Evolutionary conservation across 345 rosid species (phyloP), one percentile per base, ranked within the genome.

Genomic region (Eucalyptus camaldulensis): DNA sequence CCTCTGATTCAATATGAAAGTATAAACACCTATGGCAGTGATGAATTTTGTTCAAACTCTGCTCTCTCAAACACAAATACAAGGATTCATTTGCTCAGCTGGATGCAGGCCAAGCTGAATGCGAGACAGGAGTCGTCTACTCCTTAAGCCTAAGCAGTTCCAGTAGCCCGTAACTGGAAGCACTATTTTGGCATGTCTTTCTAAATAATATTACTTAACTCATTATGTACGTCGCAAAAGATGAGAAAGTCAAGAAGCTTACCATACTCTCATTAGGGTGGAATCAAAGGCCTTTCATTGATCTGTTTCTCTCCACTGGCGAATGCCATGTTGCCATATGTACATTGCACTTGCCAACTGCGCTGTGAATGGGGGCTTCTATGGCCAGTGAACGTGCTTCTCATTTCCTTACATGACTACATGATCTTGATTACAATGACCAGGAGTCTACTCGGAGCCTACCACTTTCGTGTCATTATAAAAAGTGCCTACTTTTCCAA

Each of bases 61-160:
- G 37, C 31, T 65, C 72, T 65, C 37, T 65, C 80, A 0, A 37
- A 69, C 13, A 8, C 80, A 69, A 69, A 31, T 69, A 5, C 80
- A 69, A 69, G 13, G 21, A 69, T 17, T 69, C 44, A 33, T 69
- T 8, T 65, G 24, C 24, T 17, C 80, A 17, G 96, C 88, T 96
- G 99, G 99, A 93, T 96, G 97, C 98, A 95, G 76, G 95, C n/a
- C n/a, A n/a, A n/a, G n/a, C n/a, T n/a, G n/a, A n/a, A n/a, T n/a
- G n/a, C 94, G 29, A 95, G 93, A 90, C 97, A 93, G 25, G 95
- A 88, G 80, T 87, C 2, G 10, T 53, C 83, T 88, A 95, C 94
- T 83, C 87, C 93, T 86, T 91, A 89, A 86, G 88, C 90, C 69
- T 89, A 90, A 45, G 88, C 94, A 47, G 89, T 95, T 91, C 86